Conservation (phyloP, 2,329 filamentous ascomycete species). For the Fusarium sp. region DNA sequence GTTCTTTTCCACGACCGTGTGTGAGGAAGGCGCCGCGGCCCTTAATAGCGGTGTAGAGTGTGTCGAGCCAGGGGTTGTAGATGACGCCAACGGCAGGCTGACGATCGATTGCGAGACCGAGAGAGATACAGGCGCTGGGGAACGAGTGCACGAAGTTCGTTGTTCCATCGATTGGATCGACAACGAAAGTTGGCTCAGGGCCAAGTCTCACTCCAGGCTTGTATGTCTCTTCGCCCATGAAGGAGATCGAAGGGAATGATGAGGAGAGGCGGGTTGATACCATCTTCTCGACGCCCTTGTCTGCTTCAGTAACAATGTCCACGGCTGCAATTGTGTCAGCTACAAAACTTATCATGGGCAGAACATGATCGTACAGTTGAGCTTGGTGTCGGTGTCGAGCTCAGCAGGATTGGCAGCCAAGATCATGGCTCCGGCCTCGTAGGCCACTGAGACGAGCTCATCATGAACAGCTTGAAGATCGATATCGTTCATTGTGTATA, state of each 20-base stretch:
- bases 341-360: not conserved
- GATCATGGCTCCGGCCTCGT: conserved; percentile 72
- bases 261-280: conserved; percentile 61
- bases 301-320: conserved; percentile 74
- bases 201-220: conserved; percentile 70
- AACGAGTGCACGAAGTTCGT: conserved; percentile 84
- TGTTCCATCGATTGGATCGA: conserved; percentile 82
- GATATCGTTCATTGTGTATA: conserved; percentile 59
- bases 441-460: conserved; percentile 65
- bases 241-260: conserved; percentile 65
- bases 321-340: conserved; percentile 56
- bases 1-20: conserved; percentile 51
- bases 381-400: conserved; percentile 66
- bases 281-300: conserved; percentile 71
- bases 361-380: conserved; percentile 64
- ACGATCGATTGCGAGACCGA: conserved; percentile 72
- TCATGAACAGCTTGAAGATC: conserved; percentile 70
- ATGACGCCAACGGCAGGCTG: conserved; percentile 75
- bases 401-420: conserved; percentile 66
- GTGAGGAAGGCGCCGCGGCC: conserved; percentile 72
- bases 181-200: conserved; percentile 76
- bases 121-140: conserved; percentile 77
- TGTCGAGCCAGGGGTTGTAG: conserved; percentile 79
- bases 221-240: conserved; percentile 82
- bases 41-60: conserved; percentile 73